A percentile compares a stretch with the other conserved stretches of the same genome.
These are phyloP conservation scores for Coniochaeta ligniaria DNA, from an alignment of 2,329 filamentous ascomycete genomes.

Conservation along the genomic window DNA sequence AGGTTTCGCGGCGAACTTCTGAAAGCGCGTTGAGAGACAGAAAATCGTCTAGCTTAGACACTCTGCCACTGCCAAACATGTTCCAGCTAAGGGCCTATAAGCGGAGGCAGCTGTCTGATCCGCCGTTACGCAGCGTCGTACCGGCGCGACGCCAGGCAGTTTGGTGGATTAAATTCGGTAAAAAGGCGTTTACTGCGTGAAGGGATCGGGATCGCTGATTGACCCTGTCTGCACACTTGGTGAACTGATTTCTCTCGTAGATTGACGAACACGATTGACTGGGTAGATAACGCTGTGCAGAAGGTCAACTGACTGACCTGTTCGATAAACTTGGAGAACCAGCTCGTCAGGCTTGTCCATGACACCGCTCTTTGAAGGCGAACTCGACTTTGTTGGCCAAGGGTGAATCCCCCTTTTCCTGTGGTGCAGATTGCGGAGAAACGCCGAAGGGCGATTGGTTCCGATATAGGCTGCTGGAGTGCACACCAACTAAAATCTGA, in stretches of 20 bases:
- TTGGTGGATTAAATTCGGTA: too few relatives aligned
- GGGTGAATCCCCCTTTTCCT: neutral
- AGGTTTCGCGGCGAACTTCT: neutral
- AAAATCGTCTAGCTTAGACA: neutral
- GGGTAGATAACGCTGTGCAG: too few relatives aligned
- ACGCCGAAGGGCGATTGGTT: neutral
- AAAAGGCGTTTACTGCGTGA: too few relatives aligned
- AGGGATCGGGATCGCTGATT: neutral
- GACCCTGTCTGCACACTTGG: neutral
- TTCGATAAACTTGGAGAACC: too few relatives aligned
- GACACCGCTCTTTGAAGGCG: neutral
- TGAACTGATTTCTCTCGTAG: neutral
- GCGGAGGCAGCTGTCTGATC: neutral
- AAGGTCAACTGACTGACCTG: too few relatives aligned
- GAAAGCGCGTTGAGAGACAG: neutral
- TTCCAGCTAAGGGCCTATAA: neutral
- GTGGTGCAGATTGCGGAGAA: neutral
- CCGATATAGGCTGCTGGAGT: neutral
- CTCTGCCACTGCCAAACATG: neutral
- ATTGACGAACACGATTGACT: neutral
- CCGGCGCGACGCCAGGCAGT: neutral
- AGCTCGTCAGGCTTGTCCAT: neutral
- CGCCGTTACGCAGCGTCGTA: neutral
- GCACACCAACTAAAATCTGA: neutral
- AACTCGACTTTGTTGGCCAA: neutral